Evolutionary conservation across 2,329 filamentous ascomycete genomes (phyloP), one percentile per base, ranked within the genome.

Genomic region (Aciculosporium take): DNA sequence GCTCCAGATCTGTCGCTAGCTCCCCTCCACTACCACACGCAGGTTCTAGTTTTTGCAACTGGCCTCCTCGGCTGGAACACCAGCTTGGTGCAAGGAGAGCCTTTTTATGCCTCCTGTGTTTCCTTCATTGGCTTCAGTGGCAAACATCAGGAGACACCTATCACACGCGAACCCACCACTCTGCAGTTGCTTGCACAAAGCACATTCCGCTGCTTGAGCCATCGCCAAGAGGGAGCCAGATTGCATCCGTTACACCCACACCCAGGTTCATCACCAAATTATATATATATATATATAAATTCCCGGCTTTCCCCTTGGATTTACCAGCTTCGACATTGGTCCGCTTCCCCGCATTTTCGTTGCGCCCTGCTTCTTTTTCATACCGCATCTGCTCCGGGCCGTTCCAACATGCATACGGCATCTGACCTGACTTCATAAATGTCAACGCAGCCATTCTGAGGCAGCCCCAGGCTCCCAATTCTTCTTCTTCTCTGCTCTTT

Each of bases 391-490:
- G 45, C 50, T 48, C 49, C 52, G 51, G 49, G 46, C 53, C 50
- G 46, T 54, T 49, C 49, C 55, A 57, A 54, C 48, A 61, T 61
- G 59, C 56, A 57, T 58, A 49, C 49, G 50, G 51, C 51, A 51
- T 48, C 49, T 49, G 51, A 47, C 49, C 53, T 49, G 52, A 37
- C 52, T 49, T 57, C 57, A 61, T 62, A 62, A 59, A 60, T 53
- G 56, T 58, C 56, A 49, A 58, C 51, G 46, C 56, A 51, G 56
- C 57, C 56, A 54, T 51, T 48, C 43, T 44, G 45, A 57, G 48
- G 41, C 25, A 39, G 30, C 38, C 20, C 25, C 10, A 48, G 50
- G 50, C 40, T 34, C 24, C 48, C 46, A 45, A 47, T 45, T 45
- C 47, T 49, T 41, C 41, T 48, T 48, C 45, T 46, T 47, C 44